A percentile compares a stretch with the other conserved stretches of the same genome.
Conservation (phyloP, 345 rosid genomes). For the Citrus hindsii region DNA sequence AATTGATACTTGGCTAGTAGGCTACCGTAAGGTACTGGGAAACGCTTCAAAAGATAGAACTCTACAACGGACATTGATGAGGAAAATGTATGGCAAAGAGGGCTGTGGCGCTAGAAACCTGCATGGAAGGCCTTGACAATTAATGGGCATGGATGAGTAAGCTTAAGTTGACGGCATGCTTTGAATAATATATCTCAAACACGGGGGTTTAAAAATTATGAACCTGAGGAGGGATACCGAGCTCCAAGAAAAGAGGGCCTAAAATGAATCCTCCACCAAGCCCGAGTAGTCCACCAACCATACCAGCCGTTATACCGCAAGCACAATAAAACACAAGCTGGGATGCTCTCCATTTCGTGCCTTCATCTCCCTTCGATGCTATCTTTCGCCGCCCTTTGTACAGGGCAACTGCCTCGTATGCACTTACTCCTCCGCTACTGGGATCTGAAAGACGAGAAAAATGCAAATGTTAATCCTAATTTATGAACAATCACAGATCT, state of each 20-base stretch:
- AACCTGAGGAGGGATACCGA: slow-evolving; percentile 47
- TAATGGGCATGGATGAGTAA: background rate
- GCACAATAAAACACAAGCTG: slow-evolving; percentile 23
- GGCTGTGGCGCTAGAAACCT: slow-evolving; percentile 49
- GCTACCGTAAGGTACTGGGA: slow-evolving; percentile 7
- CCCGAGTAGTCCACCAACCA: slow-evolving; percentile 47
- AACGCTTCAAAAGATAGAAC: slow-evolving; percentile 14
- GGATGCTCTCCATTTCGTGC: slow-evolving; percentile 19
- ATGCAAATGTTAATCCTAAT: background rate
- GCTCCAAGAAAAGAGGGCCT: slow-evolving; percentile 44
- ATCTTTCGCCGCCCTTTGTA: slow-evolving; percentile 37
- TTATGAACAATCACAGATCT: background rate
- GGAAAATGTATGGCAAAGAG: slow-evolving; percentile 35
- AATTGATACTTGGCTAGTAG: background rate
- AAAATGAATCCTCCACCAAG: slow-evolving; percentile 47
- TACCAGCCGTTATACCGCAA: slow-evolving; percentile 35
- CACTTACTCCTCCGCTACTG: slow-evolving; percentile 35
- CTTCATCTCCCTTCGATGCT: slow-evolving; percentile 35
- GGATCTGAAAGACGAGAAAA: slow-evolving; percentile 21
- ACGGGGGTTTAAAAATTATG: background rate
- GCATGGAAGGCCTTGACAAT: background rate
- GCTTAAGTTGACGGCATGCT: background rate
- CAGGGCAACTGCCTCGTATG: slow-evolving; percentile 34
- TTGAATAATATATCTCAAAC: background rate
- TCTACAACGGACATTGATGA: slow-evolving; percentile 35